phyloP scores from a whole-genome alignment of 2,329 filamentous ascomycete species.

The Aaosphaeria pasadenensis region DNA sequence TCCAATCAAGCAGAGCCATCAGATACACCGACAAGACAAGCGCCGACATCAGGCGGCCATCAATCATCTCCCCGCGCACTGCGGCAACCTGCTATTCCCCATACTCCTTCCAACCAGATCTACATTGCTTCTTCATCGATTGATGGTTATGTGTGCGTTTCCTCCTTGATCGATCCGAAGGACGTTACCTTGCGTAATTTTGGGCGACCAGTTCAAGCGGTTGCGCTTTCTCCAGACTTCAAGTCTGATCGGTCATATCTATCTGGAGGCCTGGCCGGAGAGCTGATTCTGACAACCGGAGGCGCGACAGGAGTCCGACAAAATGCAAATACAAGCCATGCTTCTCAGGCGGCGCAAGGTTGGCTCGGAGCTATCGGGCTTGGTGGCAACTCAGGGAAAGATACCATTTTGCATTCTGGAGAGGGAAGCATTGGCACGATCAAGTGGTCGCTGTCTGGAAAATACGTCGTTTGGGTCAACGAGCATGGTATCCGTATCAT shows the following conservation, averaged over 20 bases:
- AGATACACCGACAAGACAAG: constrained; percentile 41
- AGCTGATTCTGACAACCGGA: constrained; percentile 80
- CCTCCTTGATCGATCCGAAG: constrained; percentile 80
- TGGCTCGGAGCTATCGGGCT: constrained; percentile 90
- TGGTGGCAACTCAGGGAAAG: constrained; percentile 73
- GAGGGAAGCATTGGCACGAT: constrained; percentile 90
- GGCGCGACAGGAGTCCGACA: constrained; percentile 73
- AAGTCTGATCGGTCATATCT: constrained; percentile 85
- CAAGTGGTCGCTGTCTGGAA: constrained; percentile 91
- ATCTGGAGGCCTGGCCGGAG: constrained; percentile 85
- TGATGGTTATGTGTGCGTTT: constrained; percentile 92
- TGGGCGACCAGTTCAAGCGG: constrained; percentile 84
- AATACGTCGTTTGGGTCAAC: constrained; percentile 92
- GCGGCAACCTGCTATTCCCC: constrained; percentile 61
- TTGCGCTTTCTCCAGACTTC: constrained; percentile 93
- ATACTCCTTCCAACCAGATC: constrained; percentile 83
- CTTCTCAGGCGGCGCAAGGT: constrained; percentile 77
- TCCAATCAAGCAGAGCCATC: constrained; percentile 22
- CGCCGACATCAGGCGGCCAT: constrained; percentile 22
- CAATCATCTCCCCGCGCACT: constrained; percentile 52
- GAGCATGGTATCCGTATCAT: constrained; percentile 98
- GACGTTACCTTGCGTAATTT: constrained; percentile 93
- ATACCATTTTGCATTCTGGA: constrained; percentile 83
- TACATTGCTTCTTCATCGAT: constrained; percentile 92
- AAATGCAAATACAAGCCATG: constrained; percentile 85